A percentile compares a stretch with the other conserved stretches of the same genome.
Conservation (phyloP, 2,329 filamentous ascomycete genomes). For the Trichoderma pleuroti region DNA sequence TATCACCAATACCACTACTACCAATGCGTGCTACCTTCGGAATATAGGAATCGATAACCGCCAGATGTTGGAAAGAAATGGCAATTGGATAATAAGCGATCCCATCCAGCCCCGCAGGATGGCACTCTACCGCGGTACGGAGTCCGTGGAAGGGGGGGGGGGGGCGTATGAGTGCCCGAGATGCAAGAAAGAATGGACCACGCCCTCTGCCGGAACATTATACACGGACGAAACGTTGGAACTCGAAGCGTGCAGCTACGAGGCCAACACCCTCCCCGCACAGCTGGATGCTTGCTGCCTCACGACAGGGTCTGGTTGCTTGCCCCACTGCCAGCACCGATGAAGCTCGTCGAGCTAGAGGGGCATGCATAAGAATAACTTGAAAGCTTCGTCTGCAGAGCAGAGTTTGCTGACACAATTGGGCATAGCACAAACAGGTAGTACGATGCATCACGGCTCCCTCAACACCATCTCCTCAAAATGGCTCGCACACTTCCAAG, state of each 20-base stretch:
- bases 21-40: not conserved
- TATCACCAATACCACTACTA: not conserved
- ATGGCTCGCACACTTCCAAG: not conserved
- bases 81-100: slow-evolving; percentile 5
- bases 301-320: not conserved
- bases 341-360: slow-evolving; percentile 4
- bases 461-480: not conserved
- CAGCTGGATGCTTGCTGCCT: slow-evolving; percentile 4
- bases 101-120: not conserved
- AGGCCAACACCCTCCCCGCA: slow-evolving; percentile 8
- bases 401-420: not conserved
- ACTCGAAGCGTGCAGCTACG: not conserved
- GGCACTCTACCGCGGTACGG: not conserved
- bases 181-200: not conserved
- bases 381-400: not conserved
- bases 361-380: slow-evolving; percentile 1
- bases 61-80: slow-evolving; percentile 2
- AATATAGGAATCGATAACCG: not conserved
- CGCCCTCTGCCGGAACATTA: slow-evolving; percentile 1
- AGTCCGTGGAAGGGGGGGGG: slow-evolving; percentile 1
- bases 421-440: not conserved
- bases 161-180: slow-evolving; percentile 1
- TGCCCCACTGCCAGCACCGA: not conserved
- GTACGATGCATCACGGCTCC: not conserved
- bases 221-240: not conserved